Evolutionary conservation across 805 yeast genomes (phyloP).

Genomic region (Cyberlindnera amylophila): DNA sequence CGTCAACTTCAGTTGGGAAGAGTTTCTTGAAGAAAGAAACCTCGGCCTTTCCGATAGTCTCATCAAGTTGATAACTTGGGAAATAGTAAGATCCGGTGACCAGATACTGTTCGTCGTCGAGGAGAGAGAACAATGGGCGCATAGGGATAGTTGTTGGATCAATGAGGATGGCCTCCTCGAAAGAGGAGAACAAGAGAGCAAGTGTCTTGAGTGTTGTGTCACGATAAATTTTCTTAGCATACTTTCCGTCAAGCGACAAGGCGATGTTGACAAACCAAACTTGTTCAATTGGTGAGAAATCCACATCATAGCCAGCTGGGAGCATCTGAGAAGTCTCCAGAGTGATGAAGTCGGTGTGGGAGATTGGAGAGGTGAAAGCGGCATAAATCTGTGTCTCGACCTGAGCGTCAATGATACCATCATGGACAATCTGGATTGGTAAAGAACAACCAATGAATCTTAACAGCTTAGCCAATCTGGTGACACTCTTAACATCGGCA

Average conservation of each 20-base stretch:
- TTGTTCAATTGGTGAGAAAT: slow-evolving; percentile 25
- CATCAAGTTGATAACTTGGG: slow-evolving; percentile 31
- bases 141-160: slow-evolving; percentile 53
- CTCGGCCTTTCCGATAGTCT: slow-evolving; percentile 2
- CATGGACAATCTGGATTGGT: slow-evolving; percentile 41
- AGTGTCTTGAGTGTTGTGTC: slow-evolving; percentile 40
- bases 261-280: slow-evolving; percentile 30
- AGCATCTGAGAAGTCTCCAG: slow-evolving; percentile 4
- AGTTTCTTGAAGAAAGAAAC: slow-evolving; percentile 5
- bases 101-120: slow-evolving; percentile 31
- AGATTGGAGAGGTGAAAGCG: slow-evolving; percentile 9
- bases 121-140: slow-evolving; percentile 32
- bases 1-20: slow-evolving; percentile 18
- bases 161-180: slow-evolving; percentile 46
- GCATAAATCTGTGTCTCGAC: slow-evolving; percentile 1
- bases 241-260: slow-evolving; percentile 8
- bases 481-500: slow-evolving; percentile 38
- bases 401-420: slow-evolving; percentile 32
- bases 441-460: slow-evolving; percentile 31
- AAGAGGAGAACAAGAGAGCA: slow-evolving; percentile 51
- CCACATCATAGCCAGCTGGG: slow-evolving; percentile 9
- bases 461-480: slow-evolving; percentile 42
- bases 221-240: slow-evolving; percentile 26
- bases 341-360: slow-evolving; percentile 5
- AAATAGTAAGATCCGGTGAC: slow-evolving; percentile 40